phyloP scores from a whole-genome alignment of 805 yeast genomes.

The Candida broadrunensis region DNA sequence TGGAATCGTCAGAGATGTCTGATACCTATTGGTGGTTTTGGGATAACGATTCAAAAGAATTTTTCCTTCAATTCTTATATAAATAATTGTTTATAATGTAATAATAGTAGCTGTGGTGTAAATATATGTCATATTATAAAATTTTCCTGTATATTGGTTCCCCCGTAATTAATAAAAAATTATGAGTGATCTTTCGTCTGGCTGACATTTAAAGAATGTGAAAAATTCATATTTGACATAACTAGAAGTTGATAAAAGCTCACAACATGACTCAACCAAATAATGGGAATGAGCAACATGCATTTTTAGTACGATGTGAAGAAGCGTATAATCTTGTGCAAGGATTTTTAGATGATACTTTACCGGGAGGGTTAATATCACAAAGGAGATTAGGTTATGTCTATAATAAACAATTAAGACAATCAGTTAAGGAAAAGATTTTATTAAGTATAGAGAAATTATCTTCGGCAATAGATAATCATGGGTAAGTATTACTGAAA shows the following conservation, averaged over 20 bases:
- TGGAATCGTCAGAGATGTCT: constrained; percentile 19
- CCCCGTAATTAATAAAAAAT: too few relatives aligned
- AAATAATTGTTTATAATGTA: constrained; percentile 8
- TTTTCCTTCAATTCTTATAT: constrained; percentile 69
- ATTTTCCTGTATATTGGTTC: not conserved
- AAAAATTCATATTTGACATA: too few relatives aligned
- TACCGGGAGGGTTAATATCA: constrained; percentile 24
- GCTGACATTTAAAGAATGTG: too few relatives aligned
- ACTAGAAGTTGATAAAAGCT: too few relatives aligned
- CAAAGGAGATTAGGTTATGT: constrained; percentile 14
- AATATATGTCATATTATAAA: too few relatives aligned
- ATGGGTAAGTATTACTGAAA: constrained; percentile 22
- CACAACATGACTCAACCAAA: not conserved
- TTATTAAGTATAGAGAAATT: constrained; percentile 24
- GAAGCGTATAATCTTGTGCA: constrained; percentile 31
- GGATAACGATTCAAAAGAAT: constrained; percentile 68
- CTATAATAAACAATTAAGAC: constrained; percentile 18
- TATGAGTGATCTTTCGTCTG: too few relatives aligned
- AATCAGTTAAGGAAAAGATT: constrained; percentile 25
- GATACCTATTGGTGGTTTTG: constrained; percentile 62
- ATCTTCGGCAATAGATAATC: constrained; percentile 24
- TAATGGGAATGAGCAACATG: constrained; percentile 3
- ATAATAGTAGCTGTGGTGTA: not conserved
- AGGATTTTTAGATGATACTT: constrained; percentile 24
- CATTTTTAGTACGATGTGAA: constrained; percentile 20